Base-by-base conservation (phyloP, 768 basidiomycete genomes). In the Mycena maculata region DNA sequence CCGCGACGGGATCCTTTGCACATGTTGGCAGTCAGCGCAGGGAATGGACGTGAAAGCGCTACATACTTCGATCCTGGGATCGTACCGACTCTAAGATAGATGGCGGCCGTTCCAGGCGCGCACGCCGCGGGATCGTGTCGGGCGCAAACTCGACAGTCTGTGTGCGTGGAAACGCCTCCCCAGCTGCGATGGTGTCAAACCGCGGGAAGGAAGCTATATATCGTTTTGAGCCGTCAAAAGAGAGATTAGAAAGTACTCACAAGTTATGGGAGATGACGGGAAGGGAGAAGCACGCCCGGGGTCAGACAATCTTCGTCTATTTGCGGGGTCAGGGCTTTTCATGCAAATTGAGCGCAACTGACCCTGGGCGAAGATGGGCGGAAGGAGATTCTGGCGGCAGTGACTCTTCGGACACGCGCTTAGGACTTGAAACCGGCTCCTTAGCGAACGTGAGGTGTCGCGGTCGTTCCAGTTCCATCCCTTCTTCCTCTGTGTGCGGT, bases 121-220 rank as follows among this genome's bases (percentile, higher is more conserved):
- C 65, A 55, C 68, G 73, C 56, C 75, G 76, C 20, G 74, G 76
- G 12, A 72, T 52, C n/a, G 71, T 73, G 18, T 70, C 66, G n/a
- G 80, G 78, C 7, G 85, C 85, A 71, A 89, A 88, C 68, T 89
- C 87, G 5, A 84, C 77, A 0, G 82, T 84, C 69, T 81, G 82
- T 16, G 81, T 79, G 11, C 81, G 79, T 48, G 77, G 78, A 47
- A 83, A 80, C 36, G 47, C n/a, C 31, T 47, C 28, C 38, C 55
- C 63, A 18, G 52, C 31, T 41, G 62, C 75, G 39, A 80, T 68
- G 9, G 83, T 84, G 25, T 80, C 83, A 63, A 77, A 81, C 59
- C 79, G 77, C 18, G 76, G 79, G 55, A 83, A 77, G 38, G 73
- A 72, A 9, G 76, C 80, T 82, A 52, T 27, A 45, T 25, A 33